Conservation (phyloP, 148 eudicot genomes). For the Oxyria digyna region DNA sequence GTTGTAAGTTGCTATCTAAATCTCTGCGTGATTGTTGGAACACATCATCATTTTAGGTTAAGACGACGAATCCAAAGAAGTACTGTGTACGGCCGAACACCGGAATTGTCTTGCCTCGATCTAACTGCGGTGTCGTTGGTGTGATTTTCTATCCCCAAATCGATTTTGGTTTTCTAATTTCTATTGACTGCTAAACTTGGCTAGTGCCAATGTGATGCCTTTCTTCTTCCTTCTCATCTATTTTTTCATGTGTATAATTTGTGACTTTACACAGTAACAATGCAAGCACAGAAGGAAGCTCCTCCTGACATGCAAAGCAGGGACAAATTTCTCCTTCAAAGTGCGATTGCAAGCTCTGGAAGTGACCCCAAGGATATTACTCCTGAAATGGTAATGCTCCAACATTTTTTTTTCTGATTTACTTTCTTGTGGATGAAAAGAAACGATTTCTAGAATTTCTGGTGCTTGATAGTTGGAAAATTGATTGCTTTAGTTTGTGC, state of each 20-base stretch:
- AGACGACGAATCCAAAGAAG: slow-evolving; percentile 66
- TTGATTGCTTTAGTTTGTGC: not conserved
- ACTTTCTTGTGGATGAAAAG: not conserved
- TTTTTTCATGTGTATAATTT: not conserved
- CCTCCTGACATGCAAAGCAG: slow-evolving; percentile 79
- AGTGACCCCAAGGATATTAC: slow-evolving; percentile 48
- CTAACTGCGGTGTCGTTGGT: slow-evolving; percentile 61
- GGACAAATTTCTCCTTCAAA: slow-evolving; percentile 80
- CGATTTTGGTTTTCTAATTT: not conserved
- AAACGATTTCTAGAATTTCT: not conserved
- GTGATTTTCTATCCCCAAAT: not conserved
- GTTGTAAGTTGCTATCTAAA: not conserved
- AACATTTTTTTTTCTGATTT: not conserved
- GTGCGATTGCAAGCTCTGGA: slow-evolving; percentile 38
- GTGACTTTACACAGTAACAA: slow-evolving; percentile 34
- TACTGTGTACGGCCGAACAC: slow-evolving; percentile 81
- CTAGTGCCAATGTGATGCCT: not conserved
- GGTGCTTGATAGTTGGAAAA: not conserved
- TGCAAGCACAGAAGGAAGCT: slow-evolving; percentile 80
- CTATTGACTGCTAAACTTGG: not conserved
- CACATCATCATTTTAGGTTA: not conserved
- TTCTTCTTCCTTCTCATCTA: not conserved
- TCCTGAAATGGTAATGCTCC: slow-evolving; percentile 48
- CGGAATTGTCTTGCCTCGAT: slow-evolving; percentile 56
- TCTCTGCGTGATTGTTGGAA: not conserved